These are phyloP conservation scores for Gracilaria domingensis DNA, from an alignment of 23 red algal genomes.

Conservation along the genomic window DNA sequence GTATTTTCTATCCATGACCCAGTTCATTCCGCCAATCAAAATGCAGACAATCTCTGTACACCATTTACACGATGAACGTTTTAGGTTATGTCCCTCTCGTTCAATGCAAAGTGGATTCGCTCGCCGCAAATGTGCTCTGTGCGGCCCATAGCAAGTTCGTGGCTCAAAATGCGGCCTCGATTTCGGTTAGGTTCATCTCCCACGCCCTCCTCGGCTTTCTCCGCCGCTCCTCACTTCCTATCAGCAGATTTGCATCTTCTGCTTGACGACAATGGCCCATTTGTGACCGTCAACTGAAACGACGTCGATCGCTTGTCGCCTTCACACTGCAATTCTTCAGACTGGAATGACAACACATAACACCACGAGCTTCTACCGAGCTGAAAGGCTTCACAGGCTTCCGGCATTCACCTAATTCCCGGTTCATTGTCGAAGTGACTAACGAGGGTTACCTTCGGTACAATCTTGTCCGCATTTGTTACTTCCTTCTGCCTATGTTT, in stretches of 20 bases:
- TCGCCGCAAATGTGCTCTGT: not conserved
- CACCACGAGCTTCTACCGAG: not conserved
- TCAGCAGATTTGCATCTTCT: not conserved
- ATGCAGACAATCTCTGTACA: not conserved
- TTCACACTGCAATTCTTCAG: not conserved
- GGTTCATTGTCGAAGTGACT: no score
- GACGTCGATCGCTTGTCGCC: not conserved
- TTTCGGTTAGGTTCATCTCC: not conserved
- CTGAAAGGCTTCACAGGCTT: no score
- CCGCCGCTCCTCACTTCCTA: not conserved
- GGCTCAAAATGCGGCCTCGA: not conserved
- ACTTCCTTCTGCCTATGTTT: not conserved
- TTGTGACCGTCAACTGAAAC: not conserved
- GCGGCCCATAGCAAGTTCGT: not conserved
- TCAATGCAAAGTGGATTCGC: slow-evolving; percentile 3
- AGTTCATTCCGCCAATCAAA: not conserved
- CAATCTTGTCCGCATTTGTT: not conserved
- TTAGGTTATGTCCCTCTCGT: not conserved
- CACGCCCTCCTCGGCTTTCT: not conserved
- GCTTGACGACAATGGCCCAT: not conserved
- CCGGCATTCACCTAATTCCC: no score
- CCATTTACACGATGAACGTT: not conserved
- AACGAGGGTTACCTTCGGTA: no score
- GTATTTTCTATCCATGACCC: no score
- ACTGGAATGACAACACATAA: not conserved